Conservation (phyloP, 108 stramenopile genomes). For the Fragilaria crotonensis region DNA sequence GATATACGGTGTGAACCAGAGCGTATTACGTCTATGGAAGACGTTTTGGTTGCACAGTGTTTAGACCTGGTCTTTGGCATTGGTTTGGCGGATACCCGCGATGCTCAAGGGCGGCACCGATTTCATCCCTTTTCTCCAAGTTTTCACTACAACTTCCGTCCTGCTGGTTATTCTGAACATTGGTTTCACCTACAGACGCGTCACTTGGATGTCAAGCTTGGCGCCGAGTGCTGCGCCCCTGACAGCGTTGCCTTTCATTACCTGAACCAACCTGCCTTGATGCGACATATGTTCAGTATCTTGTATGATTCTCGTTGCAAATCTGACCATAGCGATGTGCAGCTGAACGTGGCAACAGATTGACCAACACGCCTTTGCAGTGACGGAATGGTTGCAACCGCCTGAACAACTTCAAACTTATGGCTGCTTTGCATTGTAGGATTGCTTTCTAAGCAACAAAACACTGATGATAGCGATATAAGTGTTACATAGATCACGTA, state of each 20-base stretch:
- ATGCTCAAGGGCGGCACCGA: slow-evolving; percentile 53
- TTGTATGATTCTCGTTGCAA: too few species aligned
- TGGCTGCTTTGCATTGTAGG: too few species aligned
- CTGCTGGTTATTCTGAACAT: slow-evolving; percentile 22
- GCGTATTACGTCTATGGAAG: slow-evolving; percentile 43
- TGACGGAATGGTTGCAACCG: too few species aligned
- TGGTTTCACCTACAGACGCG: slow-evolving; percentile 63
- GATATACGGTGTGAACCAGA: slow-evolving; percentile 39
- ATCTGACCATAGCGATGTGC: too few species aligned
- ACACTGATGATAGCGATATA: too few species aligned
- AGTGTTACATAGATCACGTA: too few species aligned
- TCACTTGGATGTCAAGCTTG: slow-evolving; percentile 59
- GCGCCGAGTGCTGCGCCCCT: slow-evolving; percentile 76
- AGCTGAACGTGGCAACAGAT: too few species aligned
- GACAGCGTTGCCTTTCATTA: slow-evolving; percentile 89
- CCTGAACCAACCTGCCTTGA: slow-evolving; percentile 73
- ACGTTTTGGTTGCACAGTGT: slow-evolving; percentile 51
- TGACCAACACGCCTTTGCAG: too few species aligned
- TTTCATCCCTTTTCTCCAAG: slow-evolving; percentile 77
- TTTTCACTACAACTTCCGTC: slow-evolving; percentile 40
- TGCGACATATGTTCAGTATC: slow-evolving; percentile 55
- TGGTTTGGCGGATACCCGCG: slow-evolving; percentile 54
- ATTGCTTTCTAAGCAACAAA: too few species aligned
- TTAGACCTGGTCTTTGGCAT: slow-evolving; percentile 23
- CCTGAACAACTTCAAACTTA: too few species aligned